Conservation (phyloP, 345 rosid genomes). For the Eucalyptus globulus region DNA sequence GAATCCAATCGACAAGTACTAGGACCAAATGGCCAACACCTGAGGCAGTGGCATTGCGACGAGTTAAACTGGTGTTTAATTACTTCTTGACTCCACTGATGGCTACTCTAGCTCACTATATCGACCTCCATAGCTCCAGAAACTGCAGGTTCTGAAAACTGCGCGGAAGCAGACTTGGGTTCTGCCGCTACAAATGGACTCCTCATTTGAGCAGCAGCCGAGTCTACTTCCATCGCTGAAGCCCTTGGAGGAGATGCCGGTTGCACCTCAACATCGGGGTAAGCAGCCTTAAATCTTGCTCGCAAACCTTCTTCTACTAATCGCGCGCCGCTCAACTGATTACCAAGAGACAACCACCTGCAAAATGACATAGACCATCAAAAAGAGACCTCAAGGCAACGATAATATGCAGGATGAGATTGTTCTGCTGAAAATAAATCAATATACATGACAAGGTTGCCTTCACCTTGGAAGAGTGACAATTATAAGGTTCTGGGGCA, state of each 20-base stretch:
- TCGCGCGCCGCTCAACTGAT: slow-evolving; percentile 81
- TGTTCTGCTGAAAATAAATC: neutral
- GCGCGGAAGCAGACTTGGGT: slow-evolving; percentile 11
- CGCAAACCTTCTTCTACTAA: slow-evolving; percentile 88
- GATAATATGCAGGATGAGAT: neutral
- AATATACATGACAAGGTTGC: neutral
- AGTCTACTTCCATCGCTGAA: slow-evolving; percentile 67
- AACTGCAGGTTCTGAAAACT: slow-evolving; percentile 10
- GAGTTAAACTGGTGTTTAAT: neutral
- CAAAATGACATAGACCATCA: neutral
- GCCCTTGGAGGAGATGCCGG: slow-evolving; percentile 86
- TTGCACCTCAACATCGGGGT: slow-evolving; percentile 74
- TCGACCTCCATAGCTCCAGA: slow-evolving; percentile 30
- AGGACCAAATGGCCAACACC: neutral
- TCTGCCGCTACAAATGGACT: slow-evolving; percentile 30
- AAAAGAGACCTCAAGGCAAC: neutral
- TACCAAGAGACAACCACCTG: slow-evolving; percentile 97
- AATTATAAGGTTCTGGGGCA: neutral
- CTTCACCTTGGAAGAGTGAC: neutral
- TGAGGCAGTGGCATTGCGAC: neutral
- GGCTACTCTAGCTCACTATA: slow-evolving; percentile 4
- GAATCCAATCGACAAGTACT: neutral
- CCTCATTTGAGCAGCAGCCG: slow-evolving; percentile 19
- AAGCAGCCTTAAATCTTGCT: slow-evolving; percentile 93
- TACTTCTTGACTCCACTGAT: neutral